These are phyloP conservation scores for Echinosophora koreensis DNA, from an alignment of 306 rosid species.

Conservation along the genomic window DNA sequence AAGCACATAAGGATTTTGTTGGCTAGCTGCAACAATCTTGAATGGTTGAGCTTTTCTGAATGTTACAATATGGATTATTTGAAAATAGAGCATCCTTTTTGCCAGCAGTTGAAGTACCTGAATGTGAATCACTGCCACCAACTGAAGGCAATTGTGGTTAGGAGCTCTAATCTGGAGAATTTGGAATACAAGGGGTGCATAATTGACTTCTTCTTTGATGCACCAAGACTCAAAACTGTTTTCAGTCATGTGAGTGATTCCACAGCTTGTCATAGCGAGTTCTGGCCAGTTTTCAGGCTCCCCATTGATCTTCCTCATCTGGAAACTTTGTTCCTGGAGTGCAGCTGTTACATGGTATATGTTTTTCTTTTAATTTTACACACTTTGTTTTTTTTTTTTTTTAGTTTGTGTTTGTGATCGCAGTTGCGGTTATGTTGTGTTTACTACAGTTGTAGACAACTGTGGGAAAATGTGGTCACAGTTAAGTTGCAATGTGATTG, in stretches of 20 bases:
- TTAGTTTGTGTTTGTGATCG: no score
- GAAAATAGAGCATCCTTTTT: conserved; percentile 29
- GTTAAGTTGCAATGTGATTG: no score
- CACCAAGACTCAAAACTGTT: conserved; percentile 38
- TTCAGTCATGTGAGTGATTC: conserved; percentile 15
- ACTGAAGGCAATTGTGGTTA: conserved; percentile 29
- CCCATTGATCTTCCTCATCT: conserved; percentile 42
- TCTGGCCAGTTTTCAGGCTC: conserved; percentile 32
- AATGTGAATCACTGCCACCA: conserved; percentile 47
- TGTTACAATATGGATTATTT: conserved; percentile 39
- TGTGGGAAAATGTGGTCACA: no score
- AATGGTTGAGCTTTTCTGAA: conserved; percentile 29
- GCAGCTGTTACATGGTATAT: conserved; percentile 37
- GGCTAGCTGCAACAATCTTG: conserved; percentile 39
- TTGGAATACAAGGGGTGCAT: conserved; percentile 50
- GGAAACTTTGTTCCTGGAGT: conserved; percentile 44
- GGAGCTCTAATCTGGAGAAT: conserved; percentile 32
- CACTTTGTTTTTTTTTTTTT: background rate
- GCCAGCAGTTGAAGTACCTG: conserved; percentile 48
- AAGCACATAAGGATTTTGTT: conserved; percentile 21
- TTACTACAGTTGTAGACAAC: no score
- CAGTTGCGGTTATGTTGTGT: no score
- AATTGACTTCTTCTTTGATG: conserved; percentile 29
- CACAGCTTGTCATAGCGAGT: background rate
- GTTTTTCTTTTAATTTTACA: background rate